phyloP scores from a whole-genome alignment of 2,329 filamentous ascomycete genomes.

The Sphaerulina musiva region DNA sequence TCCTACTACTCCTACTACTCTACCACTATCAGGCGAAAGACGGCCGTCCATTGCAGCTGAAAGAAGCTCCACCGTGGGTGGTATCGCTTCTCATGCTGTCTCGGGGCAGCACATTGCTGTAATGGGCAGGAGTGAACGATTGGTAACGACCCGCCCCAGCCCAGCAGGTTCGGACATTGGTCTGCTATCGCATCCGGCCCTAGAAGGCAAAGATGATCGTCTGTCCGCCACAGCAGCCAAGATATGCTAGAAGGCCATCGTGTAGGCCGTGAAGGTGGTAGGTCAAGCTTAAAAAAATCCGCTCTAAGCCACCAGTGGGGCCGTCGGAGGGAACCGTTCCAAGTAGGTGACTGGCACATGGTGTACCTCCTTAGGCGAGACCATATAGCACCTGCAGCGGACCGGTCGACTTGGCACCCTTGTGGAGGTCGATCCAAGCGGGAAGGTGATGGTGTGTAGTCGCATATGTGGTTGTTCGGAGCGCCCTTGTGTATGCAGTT shows the following conservation, averaged over 20 bases:
- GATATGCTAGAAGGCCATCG: neutral
- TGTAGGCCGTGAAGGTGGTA: neutral
- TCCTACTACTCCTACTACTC: too few species aligned
- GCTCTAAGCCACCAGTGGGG: neutral
- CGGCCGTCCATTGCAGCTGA: neutral
- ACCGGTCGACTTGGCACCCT: neutral
- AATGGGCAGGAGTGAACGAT: slow-evolving; percentile 10
- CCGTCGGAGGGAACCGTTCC: neutral
- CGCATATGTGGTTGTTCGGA: neutral
- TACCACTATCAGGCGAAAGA: neutral
- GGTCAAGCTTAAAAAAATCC: neutral
- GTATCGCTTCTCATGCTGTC: slow-evolving; percentile 3
- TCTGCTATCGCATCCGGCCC: slow-evolving; percentile 3
- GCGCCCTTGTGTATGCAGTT: neutral
- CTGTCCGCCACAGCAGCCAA: slow-evolving; percentile 14
- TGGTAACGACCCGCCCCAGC: neutral
- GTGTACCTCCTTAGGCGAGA: neutral
- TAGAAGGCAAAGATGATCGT: slow-evolving; percentile 1
- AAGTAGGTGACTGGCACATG: slow-evolving; percentile 7
- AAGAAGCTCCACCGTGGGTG: slow-evolving; percentile 3
- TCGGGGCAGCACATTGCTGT: neutral
- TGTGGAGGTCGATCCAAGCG: neutral
- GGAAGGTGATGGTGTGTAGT: neutral
- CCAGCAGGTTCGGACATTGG: slow-evolving; percentile 4
- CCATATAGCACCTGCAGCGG: neutral